Conservation (phyloP, 441 rosid genomes). For the Raphanus hybrid region DNA sequence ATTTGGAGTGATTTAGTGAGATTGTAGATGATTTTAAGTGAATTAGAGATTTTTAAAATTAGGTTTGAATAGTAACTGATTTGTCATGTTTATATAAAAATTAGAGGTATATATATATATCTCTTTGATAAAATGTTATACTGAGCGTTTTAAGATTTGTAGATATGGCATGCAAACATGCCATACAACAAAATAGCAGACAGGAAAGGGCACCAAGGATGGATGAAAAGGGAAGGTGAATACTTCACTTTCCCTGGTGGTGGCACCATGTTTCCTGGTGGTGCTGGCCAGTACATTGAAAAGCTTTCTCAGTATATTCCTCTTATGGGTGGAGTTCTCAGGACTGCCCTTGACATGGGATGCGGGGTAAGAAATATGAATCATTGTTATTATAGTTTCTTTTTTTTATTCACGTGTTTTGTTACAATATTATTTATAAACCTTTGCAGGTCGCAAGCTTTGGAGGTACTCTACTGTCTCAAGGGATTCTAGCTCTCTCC, state of each 20-base stretch:
- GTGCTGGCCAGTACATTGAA: constrained; percentile 83
- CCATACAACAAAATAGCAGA: constrained; percentile 93
- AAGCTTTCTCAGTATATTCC: constrained; percentile 90
- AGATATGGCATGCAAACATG: constrained; percentile 98
- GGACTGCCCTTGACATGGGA: constrained; percentile 98
- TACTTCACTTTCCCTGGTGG: constrained; percentile 91
- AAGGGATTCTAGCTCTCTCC: constrained; percentile 78
- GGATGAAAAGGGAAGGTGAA: constrained; percentile 92
- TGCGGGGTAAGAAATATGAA: constrained; percentile 68
- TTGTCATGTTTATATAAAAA: background rate
- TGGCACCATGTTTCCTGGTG: constrained; percentile 97
- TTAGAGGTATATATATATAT: no score
- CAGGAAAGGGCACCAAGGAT: constrained; percentile 97
- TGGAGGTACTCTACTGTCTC: constrained; percentile 76
- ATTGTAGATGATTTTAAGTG: background rate
- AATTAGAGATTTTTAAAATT: background rate
- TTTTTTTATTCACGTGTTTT: background rate
- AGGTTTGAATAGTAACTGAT: background rate
- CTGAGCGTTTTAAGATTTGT: constrained; percentile 20
- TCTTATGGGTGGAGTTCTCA: constrained; percentile 64
- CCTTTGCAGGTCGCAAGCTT: constrained; percentile 88
- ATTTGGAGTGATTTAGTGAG: background rate
- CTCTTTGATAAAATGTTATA: no score
- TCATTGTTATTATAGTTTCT: background rate
- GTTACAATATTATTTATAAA: background rate